These are phyloP conservation scores for Salpingoeca rosetta DNA, from an alignment of 78 protist genomes.

Conservation along the genomic window DNA sequence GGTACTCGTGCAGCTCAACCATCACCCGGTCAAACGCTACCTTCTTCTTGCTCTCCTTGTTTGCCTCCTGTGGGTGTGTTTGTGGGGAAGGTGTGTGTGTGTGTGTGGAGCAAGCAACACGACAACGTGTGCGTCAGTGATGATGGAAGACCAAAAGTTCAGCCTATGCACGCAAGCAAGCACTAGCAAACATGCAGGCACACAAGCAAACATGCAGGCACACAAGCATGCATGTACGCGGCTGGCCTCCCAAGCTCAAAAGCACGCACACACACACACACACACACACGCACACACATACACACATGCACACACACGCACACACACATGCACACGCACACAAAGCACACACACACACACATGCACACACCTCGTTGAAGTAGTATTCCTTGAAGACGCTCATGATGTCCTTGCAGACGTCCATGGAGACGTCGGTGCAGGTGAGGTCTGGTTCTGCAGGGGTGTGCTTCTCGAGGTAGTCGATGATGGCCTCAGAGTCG, in stretches of 20 bases:
- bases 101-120: background rate
- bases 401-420: background rate
- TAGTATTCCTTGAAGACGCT: background rate
- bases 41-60: background rate
- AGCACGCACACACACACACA: no score
- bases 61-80: background rate
- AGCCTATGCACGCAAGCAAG: no score
- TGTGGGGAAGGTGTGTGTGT: background rate
- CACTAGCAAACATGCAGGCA: no score
- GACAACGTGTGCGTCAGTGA: no score
- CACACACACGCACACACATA: no score
- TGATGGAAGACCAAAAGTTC: no score
- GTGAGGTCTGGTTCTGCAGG: background rate
- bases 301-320: no score
- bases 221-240: no score
- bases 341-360: background rate
- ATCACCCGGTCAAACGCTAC: background rate
- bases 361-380: background rate
- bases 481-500: background rate
- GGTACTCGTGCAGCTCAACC: background rate
- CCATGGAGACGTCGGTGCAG: background rate
- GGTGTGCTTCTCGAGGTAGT: background rate
- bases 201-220: no score
- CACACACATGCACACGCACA: no score
- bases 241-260: no score